Base-by-base conservation (phyloP, 371 early-diverging fungal species). In the Saksenaea oblongispora region DNA sequence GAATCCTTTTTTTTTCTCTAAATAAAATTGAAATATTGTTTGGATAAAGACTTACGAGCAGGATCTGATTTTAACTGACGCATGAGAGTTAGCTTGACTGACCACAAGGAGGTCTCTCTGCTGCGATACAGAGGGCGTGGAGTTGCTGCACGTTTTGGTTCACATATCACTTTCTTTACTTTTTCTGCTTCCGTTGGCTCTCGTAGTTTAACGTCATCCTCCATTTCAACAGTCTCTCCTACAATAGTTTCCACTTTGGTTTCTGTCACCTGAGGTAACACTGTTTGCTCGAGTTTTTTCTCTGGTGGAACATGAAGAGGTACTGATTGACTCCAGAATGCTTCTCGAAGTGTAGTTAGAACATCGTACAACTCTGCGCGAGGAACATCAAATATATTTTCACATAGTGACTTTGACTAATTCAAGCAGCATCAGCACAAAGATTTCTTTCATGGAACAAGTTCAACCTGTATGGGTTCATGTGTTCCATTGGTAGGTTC, bases 381-480 rank as follows among this genome's bases (percentile, higher is more conserved):
- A 8, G 59, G 42, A 18, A 59, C 59, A 47, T 59, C 59, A 44
- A 59, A 59, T 26, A 59, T 59, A 31, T 59, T 59, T 31, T 59
- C 59, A 44, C 59, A 59, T 17, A 39, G 27, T 10, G 37, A 3
- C 41, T 22, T 35, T 17, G 24, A 41, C 59, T 58, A 37, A 17
- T 7, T 5, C 5, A 17, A 41, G 18, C 18, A 14, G 2, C 14
- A 14, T 41, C n/a, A 41, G 42, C 42, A 41, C 18, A 41, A 41
- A 41, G 0, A 14, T 5, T n/a, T 41, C 18, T 9, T 14, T 14
- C 18, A n/a, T 41, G 42, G 5, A 13, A 7, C 31, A 41, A 13
- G 42, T 41, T 41, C 18, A 17, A 41, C 42, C 42, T 41, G 42
- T 41, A 5, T 17, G 5, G 42, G 18, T 14, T 41, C 42, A 17